phyloP scores from a whole-genome alignment of 345 rosid species.

The Hibiscus syriacus region DNA sequence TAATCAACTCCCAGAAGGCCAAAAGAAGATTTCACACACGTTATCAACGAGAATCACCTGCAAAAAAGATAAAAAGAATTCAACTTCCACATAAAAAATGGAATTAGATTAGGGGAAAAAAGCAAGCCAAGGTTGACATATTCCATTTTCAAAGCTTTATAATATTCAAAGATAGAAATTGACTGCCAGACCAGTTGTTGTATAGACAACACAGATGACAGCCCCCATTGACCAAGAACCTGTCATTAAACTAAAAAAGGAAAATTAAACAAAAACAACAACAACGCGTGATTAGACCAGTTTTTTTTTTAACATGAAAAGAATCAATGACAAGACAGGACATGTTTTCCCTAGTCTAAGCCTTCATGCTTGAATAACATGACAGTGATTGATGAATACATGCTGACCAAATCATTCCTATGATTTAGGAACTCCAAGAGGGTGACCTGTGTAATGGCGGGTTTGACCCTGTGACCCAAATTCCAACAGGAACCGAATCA shows the following conservation, averaged over 20 bases:
- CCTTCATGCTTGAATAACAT: background rate
- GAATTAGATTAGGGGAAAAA: conserved; percentile 17
- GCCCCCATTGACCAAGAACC: background rate
- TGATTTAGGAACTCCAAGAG: background rate
- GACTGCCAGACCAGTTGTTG: conserved; percentile 8
- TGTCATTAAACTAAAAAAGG: too few relatives aligned
- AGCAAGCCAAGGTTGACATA: conserved; percentile 1
- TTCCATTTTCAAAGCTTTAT: background rate
- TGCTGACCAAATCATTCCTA: background rate
- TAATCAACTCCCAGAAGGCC: conserved; percentile 15
- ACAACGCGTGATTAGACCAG: too few relatives aligned
- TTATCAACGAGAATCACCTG: conserved; percentile 15
- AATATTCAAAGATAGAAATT: background rate
- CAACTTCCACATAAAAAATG: background rate
- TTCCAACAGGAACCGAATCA: background rate
- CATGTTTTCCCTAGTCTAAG: background rate
- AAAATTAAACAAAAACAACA: too few relatives aligned
- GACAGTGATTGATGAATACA: background rate
- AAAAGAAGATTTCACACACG: background rate
- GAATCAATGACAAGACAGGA: too few relatives aligned
- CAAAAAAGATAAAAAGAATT: background rate
- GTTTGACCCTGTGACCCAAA: background rate
- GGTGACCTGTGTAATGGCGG: background rate
- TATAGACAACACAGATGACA: background rate
- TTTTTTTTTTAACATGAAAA: too few relatives aligned